Base-by-base conservation (phyloP, 768 basidiomycete species). In the Brasilioporus rufonigricans region DNA sequence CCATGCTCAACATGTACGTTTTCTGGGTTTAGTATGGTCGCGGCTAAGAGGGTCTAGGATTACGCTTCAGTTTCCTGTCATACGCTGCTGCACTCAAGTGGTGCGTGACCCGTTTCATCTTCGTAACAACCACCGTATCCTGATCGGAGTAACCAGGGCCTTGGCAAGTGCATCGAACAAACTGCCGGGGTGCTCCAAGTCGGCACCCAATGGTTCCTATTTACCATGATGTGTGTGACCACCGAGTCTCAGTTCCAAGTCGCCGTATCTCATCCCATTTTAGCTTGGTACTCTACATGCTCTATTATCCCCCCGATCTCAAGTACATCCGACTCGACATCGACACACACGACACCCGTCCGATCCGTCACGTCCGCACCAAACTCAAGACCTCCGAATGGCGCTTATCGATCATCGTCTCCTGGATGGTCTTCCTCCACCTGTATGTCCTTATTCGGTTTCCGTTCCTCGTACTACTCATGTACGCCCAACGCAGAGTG, bases 231-330 rank as follows among this genome's bases (percentile, higher is more conserved):
- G 95, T 95, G 61, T 51, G 89, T 79, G 16, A n/a, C 10, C 24
- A 24, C 11, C 26, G 2, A 14, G 21, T 23, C 50, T 48, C 10
- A 6, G 3, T 14, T 19, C n/a, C 33, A 26, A 46, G n/a, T 43
- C n/a, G 4, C 36, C 18, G 23, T 41, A 29, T 48, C 14, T 48
- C 24, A 18, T 44, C 21, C 14, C 26, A 8, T n/a, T 9, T 60
- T 12, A 98, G 95, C 41, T 78, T 98, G 54, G 79, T 95, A 0
- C 82, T 99, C 2, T 98, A 91, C 74, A 86, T 99, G 75, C 75
- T 89, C 38, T 98, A 94, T 76, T 98, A 92, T 68, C 97, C 97
- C 0, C 73, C 79, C 7, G 83, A 90, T 63, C 83, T 89, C 65
- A 97, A 95, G 72, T 90, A 86, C 65, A 71, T 73, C 44, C 71